Evolutionary conservation across 2,329 filamentous ascomycete species (phyloP).

Genomic region (Whalleya microplaca): DNA sequence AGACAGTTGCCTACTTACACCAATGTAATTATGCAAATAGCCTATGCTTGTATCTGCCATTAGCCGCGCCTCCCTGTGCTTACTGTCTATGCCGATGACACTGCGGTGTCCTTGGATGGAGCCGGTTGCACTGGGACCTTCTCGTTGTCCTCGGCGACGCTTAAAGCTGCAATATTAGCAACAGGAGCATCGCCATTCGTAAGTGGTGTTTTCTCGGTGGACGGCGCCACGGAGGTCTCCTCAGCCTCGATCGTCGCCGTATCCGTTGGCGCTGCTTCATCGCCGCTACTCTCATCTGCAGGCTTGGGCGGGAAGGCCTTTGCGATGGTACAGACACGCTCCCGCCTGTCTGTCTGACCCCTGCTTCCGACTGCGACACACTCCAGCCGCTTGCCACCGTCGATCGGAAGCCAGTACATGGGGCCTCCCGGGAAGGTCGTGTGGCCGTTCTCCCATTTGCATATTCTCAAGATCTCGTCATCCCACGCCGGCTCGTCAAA

Average conservation of each 20-base stretch:
- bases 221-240: slow-evolving; percentile 9
- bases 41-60: neutral
- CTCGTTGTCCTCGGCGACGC: slow-evolving; percentile 12
- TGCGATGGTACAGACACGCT: slow-evolving; percentile 56
- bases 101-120: neutral
- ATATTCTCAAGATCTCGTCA: slow-evolving; percentile 41
- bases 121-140: neutral
- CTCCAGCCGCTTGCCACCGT: slow-evolving; percentile 50
- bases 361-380: slow-evolving; percentile 57
- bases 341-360: slow-evolving; percentile 48
- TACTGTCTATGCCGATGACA: neutral
- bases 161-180: slow-evolving; percentile 16
- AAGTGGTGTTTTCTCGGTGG: slow-evolving; percentile 11
- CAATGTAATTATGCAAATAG: neutral
- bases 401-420: slow-evolving; percentile 58
- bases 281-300: slow-evolving; percentile 13
- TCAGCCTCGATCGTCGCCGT: slow-evolving; percentile 19
- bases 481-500: slow-evolving; percentile 71
- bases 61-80: neutral
- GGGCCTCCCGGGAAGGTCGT: slow-evolving; percentile 61
- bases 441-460: slow-evolving; percentile 57
- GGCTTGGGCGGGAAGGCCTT: slow-evolving; percentile 43
- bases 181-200: slow-evolving; percentile 20
- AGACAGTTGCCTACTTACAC: neutral
- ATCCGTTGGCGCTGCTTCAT: slow-evolving; percentile 14